Percentiles rank a stretch among this genome's conserved stretches.
phyloP scores from a whole-genome alignment of 306 rosid species.

The Trichosanthes cucumerina region DNA sequence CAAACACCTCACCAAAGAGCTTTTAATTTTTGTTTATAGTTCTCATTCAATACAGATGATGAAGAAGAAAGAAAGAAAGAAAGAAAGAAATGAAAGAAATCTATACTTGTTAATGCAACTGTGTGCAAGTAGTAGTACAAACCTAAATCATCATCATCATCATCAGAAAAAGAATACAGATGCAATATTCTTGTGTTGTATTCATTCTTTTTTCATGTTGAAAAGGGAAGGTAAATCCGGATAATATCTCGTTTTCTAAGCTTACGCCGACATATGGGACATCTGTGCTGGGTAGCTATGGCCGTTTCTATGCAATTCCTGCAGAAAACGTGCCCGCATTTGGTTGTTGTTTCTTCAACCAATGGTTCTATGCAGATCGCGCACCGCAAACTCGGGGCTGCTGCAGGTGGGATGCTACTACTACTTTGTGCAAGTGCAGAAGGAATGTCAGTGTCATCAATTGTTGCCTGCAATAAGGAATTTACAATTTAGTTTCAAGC shows the following conservation, averaged over 20 bases:
- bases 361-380: conserved; percentile 63
- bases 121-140: background rate
- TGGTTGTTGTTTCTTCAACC: conserved; percentile 62
- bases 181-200: background rate
- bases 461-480: background rate
- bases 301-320: conserved; percentile 51
- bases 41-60: background rate
- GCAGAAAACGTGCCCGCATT: conserved; percentile 92
- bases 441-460: background rate
- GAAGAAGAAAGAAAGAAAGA: background rate
- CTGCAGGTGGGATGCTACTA: conserved; percentile 26
- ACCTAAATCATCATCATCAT: conserved; percentile 1
- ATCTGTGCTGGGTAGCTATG: conserved; percentile 29
- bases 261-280: conserved; percentile 83
- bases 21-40: background rate
- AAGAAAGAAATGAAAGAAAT: background rate
- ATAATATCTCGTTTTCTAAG: conserved; percentile 42
- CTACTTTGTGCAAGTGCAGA: conserved; percentile 4
- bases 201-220: background rate
- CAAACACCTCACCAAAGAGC: background rate
- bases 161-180: conserved; percentile 4
- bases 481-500: background rate
- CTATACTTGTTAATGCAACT: conserved; percentile 13
- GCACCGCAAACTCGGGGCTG: conserved; percentile 59
- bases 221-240: conserved; percentile 63